These are phyloP conservation scores for Tuber brumale DNA, from an alignment of 495 filamentous ascomycete genomes.

Conservation along the genomic window DNA sequence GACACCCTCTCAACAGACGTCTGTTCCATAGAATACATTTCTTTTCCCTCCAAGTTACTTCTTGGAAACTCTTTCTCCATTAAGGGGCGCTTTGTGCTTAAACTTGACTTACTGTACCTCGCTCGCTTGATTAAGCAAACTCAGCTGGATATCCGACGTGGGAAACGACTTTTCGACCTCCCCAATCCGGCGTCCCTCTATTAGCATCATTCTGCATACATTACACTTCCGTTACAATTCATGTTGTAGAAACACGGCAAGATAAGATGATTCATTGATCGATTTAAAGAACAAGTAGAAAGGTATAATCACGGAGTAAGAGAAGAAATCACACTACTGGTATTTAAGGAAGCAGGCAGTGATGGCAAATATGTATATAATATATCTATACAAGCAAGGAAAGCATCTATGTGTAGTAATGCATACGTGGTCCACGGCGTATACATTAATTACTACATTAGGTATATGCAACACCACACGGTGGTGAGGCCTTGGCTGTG, in stretches of 20 bases:
- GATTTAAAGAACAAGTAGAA: background rate
- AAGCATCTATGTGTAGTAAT: background rate
- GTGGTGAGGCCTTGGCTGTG: background rate
- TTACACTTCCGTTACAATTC: background rate
- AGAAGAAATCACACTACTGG: background rate
- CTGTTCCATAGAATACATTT: background rate
- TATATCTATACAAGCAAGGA: background rate
- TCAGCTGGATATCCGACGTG: background rate
- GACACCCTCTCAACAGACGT: background rate
- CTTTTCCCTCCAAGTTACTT: background rate
- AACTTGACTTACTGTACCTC: background rate
- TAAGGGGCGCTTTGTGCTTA: background rate
- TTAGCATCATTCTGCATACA: background rate
- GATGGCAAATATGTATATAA: too few species aligned
- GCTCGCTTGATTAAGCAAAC: background rate
- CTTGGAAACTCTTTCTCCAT: background rate
- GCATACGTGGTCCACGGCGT: background rate
- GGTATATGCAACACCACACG: background rate
- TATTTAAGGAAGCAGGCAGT: background rate
- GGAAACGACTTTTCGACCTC: too few species aligned
- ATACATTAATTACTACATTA: background rate
- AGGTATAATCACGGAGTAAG: background rate
- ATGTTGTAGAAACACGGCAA: background rate
- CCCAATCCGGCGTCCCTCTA: too few species aligned
- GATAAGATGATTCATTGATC: background rate